Percentiles rank a stretch among this genome's conserved stretches.
Conservation (phyloP, 2,329 filamentous ascomycete species). For the Exophiala dermatitidis region DNA sequence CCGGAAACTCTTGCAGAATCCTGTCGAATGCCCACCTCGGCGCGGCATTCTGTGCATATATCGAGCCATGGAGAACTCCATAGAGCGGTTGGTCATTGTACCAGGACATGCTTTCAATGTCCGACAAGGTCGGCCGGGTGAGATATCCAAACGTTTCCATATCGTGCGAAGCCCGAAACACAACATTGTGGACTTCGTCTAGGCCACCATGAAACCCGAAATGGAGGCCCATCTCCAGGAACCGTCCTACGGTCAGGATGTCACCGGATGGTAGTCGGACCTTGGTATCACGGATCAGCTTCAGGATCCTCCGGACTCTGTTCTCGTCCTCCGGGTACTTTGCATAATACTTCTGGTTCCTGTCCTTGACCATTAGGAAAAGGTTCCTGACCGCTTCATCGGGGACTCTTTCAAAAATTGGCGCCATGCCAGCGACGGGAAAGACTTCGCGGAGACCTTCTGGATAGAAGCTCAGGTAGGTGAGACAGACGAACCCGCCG, state of each 20-base stretch:
- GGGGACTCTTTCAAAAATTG: slow-evolving; percentile 48
- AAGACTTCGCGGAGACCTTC: slow-evolving; percentile 76
- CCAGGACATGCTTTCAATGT: slow-evolving; percentile 58
- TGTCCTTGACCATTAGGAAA: slow-evolving; percentile 52
- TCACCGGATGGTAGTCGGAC: slow-evolving; percentile 67
- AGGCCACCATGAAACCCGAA: slow-evolving; percentile 65
- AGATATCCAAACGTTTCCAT: slow-evolving; percentile 69
- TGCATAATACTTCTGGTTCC: slow-evolving; percentile 71
- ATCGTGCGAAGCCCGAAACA: slow-evolving; percentile 65
- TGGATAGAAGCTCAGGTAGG: slow-evolving; percentile 59
- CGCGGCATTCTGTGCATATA: slow-evolving; percentile 68
- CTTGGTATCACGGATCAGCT: slow-evolving; percentile 50
- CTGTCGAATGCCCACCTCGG: slow-evolving; percentile 68
- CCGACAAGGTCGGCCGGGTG: slow-evolving; percentile 61
- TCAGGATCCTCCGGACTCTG: slow-evolving; percentile 59
- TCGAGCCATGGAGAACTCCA: slow-evolving; percentile 76
- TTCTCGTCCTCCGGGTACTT: slow-evolving; percentile 78
- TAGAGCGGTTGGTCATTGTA: slow-evolving; percentile 79
- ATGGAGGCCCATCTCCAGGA: slow-evolving; percentile 68
- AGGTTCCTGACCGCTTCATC: slow-evolving; percentile 69
- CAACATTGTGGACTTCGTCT: slow-evolving; percentile 41
- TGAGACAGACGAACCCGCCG: slow-evolving; percentile 77
- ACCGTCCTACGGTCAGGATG: slow-evolving; percentile 61
- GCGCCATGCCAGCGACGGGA: slow-evolving; percentile 74
- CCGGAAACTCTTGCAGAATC: slow-evolving; percentile 31